These are phyloP conservation scores for Ligustrum vulgare DNA, from an alignment of 257 asterid species.

Conservation along the genomic window DNA sequence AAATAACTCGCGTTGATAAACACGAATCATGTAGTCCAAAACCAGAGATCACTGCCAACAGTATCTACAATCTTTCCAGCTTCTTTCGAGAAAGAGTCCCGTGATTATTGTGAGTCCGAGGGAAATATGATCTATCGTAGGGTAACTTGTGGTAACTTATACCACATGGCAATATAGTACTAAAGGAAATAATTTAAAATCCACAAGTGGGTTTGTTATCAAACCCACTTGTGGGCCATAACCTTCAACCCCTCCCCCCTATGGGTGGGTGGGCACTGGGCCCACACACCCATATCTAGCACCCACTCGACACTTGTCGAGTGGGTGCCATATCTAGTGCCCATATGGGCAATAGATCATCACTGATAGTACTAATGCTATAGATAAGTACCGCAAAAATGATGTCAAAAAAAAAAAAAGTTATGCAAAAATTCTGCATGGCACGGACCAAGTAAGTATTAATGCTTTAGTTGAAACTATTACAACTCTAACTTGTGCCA, in stretches of 20 bases:
- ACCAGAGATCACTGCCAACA: slow-evolving; percentile 15
- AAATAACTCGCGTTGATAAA: slow-evolving; percentile 14
- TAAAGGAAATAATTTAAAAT: background rate
- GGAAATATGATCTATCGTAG: slow-evolving; percentile 19
- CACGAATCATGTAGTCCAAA: slow-evolving; percentile 15
- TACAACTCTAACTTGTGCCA: too few relatives aligned
- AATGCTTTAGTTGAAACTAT: background rate
- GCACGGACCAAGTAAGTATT: background rate
- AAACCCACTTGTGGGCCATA: too few relatives aligned
- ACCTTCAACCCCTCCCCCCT: too few relatives aligned
- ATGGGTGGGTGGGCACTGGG: too few relatives aligned
- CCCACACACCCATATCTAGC: too few relatives aligned
- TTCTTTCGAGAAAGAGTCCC: background rate
- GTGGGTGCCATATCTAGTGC: too few relatives aligned
- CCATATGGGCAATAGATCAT: too few relatives aligned
- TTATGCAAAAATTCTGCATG: background rate
- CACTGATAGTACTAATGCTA: background rate
- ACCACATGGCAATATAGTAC: background rate
- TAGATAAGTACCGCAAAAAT: background rate
- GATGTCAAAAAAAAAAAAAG: too few relatives aligned
- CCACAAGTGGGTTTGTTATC: too few relatives aligned
- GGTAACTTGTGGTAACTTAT: background rate
- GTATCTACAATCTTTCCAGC: background rate
- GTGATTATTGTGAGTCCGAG: slow-evolving; percentile 20
- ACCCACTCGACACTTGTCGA: too few relatives aligned